Base-by-base conservation (phyloP, 108 stramenopile species). In the Cyclotella choctawhatcheeana region DNA sequence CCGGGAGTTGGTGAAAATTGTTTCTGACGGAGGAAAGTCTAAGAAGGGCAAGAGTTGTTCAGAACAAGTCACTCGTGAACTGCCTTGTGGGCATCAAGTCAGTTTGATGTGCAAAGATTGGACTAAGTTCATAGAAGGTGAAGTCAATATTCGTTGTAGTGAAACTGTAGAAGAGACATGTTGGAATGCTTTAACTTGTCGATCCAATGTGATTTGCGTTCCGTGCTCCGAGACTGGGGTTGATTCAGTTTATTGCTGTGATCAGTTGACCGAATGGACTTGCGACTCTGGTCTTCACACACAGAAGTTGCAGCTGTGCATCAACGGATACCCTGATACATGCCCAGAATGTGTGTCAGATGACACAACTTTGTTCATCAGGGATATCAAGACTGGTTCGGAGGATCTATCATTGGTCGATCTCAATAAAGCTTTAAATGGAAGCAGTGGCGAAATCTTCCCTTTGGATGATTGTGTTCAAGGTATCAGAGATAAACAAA, bases 341-440 rank as follows among this genome's bases (percentile, higher is more conserved):
- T 71, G 70, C 48, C 60, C 30, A 29, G 59, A 62, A 24, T 71
- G 70, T 26, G 29, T 43, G n/a, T 55, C 67, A 35, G 54, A 68
- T 26, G 35, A 13, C 13, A 10, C 56, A 33, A 26, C 52, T 17
- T 47, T 12, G n/a, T 55, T 68, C 16, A 68, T 68, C 20, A 40
- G 13, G 13, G 13, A 24, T 6, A 55, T 68, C 10, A 68, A 55
- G 33, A 25, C 10, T 26, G 25, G 40, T 35, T 22, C 52, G 5
- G 37, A 18, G 18, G 22, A 14, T 8, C 13, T 40, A 18, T 30
- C 67, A 25, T 37, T 54, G 21, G 27, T 54, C 24, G 37, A 55
- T 16, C 53, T 55, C 25, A 20, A 20, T 20, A 24, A 43, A 24
- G 10, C 2, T 1, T 21, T 52, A 8, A 12, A 16, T 25, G 27